Evolutionary conservation across 129 eudicot species (phyloP).

Genomic region (Oenanthe sinensis): DNA sequence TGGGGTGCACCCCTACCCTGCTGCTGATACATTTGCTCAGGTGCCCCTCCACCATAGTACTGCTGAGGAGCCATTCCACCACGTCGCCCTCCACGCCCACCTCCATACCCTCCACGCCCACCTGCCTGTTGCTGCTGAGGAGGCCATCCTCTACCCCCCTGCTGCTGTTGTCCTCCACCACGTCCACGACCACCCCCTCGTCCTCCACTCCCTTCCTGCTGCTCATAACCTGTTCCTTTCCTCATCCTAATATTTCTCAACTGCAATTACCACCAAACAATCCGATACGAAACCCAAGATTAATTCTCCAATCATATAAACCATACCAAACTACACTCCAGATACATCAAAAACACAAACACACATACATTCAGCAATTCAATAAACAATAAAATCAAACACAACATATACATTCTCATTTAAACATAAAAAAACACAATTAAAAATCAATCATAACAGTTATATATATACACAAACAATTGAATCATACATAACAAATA

Average conservation of each 20-base stretch:
- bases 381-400: background rate
- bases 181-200: conserved; percentile 29
- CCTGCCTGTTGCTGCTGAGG: conserved; percentile 26
- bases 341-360: background rate
- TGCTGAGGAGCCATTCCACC: conserved; percentile 58
- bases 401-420: background rate
- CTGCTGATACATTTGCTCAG: conserved; percentile 13
- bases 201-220: conserved; percentile 48
- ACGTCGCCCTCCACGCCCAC: conserved; percentile 39
- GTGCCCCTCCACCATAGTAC: conserved; percentile 11
- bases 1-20: conserved; percentile 48
- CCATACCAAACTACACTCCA: background rate
- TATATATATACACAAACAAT: background rate
- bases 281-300: background rate
- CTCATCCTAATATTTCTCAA: conserved; percentile 43
- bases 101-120: conserved; percentile 42
- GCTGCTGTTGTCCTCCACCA: conserved; percentile 29
- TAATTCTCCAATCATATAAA: background rate
- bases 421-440: too few species aligned
- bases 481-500: background rate
- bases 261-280: background rate
- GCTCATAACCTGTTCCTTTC: conserved; percentile 53
- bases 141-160: conserved; percentile 57
- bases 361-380: too few species aligned
- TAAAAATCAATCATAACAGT: background rate